A percentile compares a stretch with the other conserved stretches of the same genome.
These are phyloP conservation scores for Acidiella bohemica DNA, from an alignment of 495 filamentous ascomycete species.

Conservation along the genomic window DNA sequence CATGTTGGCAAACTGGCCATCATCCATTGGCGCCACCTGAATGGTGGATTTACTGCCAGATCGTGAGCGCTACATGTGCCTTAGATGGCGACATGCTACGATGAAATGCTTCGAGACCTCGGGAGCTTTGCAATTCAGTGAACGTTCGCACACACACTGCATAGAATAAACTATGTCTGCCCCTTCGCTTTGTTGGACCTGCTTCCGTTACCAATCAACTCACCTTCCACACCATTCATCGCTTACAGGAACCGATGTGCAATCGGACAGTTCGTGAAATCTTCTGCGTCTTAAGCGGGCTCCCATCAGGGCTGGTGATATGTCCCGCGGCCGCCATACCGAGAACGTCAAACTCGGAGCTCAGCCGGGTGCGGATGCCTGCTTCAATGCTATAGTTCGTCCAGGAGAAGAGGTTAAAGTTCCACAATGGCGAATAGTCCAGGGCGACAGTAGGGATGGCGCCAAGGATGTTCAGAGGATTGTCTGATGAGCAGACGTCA, in stretches of 20 bases:
- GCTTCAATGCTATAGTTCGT: constrained; percentile 1
- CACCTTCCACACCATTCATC: too few species aligned
- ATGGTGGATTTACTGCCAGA: too few species aligned
- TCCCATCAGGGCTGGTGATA: neutral
- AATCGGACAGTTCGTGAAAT: constrained; percentile 4
- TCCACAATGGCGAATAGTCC: constrained; percentile 5
- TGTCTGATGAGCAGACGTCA: neutral
- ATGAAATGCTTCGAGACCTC: too few species aligned
- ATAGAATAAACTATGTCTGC: too few species aligned
- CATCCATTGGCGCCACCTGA: too few species aligned
- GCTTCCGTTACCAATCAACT: too few species aligned
- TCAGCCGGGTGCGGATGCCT: constrained; percentile 5
- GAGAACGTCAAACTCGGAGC: constrained; percentile 2
- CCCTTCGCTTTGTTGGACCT: too few species aligned
- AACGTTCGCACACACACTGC: too few species aligned
- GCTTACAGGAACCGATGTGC: neutral
- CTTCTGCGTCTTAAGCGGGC: neutral
- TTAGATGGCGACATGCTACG: too few species aligned
- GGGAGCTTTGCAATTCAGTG: too few species aligned
- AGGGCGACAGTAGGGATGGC: constrained; percentile 4
- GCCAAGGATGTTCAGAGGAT: constrained; percentile 2
- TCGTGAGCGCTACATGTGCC: too few species aligned
- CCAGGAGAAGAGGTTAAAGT: constrained; percentile 3
- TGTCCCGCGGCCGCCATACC: constrained; percentile 4
- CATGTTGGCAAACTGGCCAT: too few species aligned